These are phyloP conservation scores for Nakazawaea ishiwadae DNA, from an alignment of 805 yeast species.

Conservation along the genomic window DNA sequence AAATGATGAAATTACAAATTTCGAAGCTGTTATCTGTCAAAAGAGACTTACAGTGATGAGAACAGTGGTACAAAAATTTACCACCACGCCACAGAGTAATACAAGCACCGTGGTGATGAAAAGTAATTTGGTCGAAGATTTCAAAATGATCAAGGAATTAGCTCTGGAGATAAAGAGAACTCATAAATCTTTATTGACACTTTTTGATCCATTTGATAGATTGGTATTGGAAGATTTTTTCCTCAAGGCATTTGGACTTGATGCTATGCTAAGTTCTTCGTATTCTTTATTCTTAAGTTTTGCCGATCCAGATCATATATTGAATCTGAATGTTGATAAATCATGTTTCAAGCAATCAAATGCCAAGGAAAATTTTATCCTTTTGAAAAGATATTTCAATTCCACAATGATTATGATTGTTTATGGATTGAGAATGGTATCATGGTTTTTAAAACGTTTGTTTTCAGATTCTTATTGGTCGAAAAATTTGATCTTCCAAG, in stretches of 20 bases:
- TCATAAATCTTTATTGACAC: background rate
- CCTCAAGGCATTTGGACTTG: conserved; percentile 1
- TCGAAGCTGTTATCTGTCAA: conserved; percentile 1
- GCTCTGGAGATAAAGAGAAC: conserved; percentile 3
- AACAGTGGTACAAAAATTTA: background rate
- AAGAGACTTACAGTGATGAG: conserved; percentile 1
- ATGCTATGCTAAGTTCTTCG: background rate
- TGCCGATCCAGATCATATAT: conserved; percentile 4
- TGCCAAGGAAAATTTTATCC: conserved; percentile 1
- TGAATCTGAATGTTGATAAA: conserved; percentile 9
- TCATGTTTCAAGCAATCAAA: background rate
- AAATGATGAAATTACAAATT: background rate
- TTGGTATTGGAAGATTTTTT: conserved; percentile 2
- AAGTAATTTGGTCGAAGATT: background rate
- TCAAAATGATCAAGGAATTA: conserved; percentile 1
- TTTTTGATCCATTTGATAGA: conserved; percentile 1
- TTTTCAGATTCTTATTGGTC: conserved; percentile 5
- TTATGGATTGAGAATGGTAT: conserved; percentile 3
- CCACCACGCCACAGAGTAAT: conserved; percentile 5
- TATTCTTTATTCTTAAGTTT: conserved; percentile 6
- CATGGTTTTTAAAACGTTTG: conserved; percentile 3
- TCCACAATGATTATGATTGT: background rate
- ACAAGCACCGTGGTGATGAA: conserved; percentile 3
- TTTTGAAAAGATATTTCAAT: conserved; percentile 8
- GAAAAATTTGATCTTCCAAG: conserved; percentile 6